Evolutionary conservation across 176 grass and related monocot species (phyloP).

Genomic region (Musa schizocarpa): DNA sequence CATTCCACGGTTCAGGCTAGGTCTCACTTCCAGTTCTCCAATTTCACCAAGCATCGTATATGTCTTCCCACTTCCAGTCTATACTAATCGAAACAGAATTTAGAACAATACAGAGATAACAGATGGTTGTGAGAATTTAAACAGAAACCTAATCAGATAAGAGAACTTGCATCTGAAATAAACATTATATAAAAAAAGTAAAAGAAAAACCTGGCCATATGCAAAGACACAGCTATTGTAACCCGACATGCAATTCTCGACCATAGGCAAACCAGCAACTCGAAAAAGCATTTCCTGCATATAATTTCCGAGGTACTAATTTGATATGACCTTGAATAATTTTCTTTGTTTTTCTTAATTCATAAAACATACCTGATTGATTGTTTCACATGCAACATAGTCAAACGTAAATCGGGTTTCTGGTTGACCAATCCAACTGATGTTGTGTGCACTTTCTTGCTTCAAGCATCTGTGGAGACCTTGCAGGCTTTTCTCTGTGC

Average conservation of each 20-base stretch:
- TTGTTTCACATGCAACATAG: conserved; percentile 89
- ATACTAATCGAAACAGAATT: conserved; percentile 16
- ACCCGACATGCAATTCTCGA: conserved; percentile 96
- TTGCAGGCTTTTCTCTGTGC: conserved; percentile 44
- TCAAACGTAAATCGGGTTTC: conserved; percentile 86
- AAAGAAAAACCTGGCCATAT: conserved; percentile 73
- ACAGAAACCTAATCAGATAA: not conserved
- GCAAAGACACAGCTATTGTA: conserved; percentile 99
- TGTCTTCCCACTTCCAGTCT: conserved; percentile 98
- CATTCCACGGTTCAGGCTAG: conserved; percentile 80
- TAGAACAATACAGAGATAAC: conserved; percentile 9
- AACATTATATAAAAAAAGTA: not conserved
- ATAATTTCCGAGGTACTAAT: conserved; percentile 16
- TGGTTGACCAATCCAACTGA: conserved; percentile 89
- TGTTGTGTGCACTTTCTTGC: conserved; percentile 66
- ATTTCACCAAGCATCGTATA: conserved; percentile 96
- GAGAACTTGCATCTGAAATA: not conserved
- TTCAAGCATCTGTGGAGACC: conserved; percentile 78
- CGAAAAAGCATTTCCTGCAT: conserved; percentile 83
- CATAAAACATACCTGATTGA: conserved; percentile 54
- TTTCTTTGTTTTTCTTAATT: conserved; percentile 7
- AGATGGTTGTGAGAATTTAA: not conserved
- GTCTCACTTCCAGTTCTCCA: conserved; percentile 61
- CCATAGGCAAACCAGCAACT: conserved; percentile 94
- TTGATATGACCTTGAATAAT: conserved; percentile 15